Evolutionary conservation across 2,329 filamentous ascomycete genomes (phyloP).

Genomic region (Verticillium dahliae): DNA sequence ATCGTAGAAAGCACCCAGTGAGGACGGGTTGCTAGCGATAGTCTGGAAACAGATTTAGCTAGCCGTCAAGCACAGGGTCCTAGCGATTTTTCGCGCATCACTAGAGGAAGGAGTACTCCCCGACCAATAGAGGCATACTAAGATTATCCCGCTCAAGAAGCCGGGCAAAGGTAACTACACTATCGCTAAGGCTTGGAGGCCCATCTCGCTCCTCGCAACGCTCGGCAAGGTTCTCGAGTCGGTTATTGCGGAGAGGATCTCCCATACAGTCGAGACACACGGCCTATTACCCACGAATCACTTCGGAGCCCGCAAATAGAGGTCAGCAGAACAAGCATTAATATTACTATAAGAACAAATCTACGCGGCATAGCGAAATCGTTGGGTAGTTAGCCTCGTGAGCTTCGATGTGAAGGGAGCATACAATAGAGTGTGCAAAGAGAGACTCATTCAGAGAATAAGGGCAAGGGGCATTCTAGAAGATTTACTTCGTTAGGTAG

Average conservation of each 20-base stretch:
- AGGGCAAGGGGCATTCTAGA: conserved; percentile 14
- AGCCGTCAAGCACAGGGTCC: conserved; percentile 6
- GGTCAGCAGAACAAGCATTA: conserved; percentile 2
- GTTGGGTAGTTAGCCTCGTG: conserved; percentile 23
- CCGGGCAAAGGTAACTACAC: conserved; percentile 17
- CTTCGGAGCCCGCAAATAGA: conserved; percentile 2
- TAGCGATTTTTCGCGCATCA: conserved; percentile 11
- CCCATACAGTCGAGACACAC: not conserved
- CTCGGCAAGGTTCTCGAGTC: conserved; percentile 14
- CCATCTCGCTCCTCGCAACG: conserved; percentile 18
- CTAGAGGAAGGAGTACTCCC: not conserved
- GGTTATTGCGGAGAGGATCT: conserved; percentile 1
- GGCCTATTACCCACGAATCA: conserved; percentile 1
- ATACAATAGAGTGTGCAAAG: conserved; percentile 30
- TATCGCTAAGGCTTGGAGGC: conserved; percentile 16
- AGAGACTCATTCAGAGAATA: conserved; percentile 16
- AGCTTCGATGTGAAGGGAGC: conserved; percentile 33
- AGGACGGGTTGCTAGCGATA: conserved; percentile 11
- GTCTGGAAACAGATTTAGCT: conserved; percentile 13
- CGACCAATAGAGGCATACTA: conserved; percentile 4
- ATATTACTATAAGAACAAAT: conserved; percentile 1
- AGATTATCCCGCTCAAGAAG: conserved; percentile 22
- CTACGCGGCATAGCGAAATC: not conserved
- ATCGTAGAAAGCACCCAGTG: conserved; percentile 13
- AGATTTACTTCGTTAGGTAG: conserved; percentile 11